Base-by-base conservation (phyloP, 179 eudicot species). In the Sideroxylon spinosum region DNA sequence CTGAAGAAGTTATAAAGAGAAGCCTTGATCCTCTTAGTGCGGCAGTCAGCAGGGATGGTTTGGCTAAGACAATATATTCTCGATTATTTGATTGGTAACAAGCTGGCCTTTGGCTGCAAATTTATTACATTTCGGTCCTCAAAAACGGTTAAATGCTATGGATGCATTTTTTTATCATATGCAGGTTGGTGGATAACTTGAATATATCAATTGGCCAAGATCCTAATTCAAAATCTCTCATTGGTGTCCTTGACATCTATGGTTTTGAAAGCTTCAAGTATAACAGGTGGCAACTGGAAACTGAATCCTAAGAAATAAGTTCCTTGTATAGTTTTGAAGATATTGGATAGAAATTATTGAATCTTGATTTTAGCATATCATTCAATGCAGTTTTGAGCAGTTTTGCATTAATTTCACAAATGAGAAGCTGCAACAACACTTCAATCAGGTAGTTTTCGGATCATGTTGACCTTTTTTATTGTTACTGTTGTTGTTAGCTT, bases 261-360 rank as follows among this genome's bases (percentile, higher is more conserved):
- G 99, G 99, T 69, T 95, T 95, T 80, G 99, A 95, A 85, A 95
- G 99, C 87, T 95, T 95, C 74, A 93, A 93, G 88, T 86, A 89
- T 79, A 95, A 95, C 87, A 95, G 99, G 99, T 93, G 63, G 66
- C 57, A 66, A 73, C 59, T 71, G 52, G n/a, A n/a, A 44, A 60
- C 73, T 62, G 37, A 60, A 44, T 53, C 61, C 10, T 16, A 32
- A n/a, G 12, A 28, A 64, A 7, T 75, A 61, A 32, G 10, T 14
- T n/a, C 23, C 19, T 5, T 62, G 68, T 67, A 49, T 23, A 57
- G 8, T 59, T 68, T 49, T 25, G 57, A 66, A 23, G 5, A 26
- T 32, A 49, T 52, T 10, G 50, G 11, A 23, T 37, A 13, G 46
- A 29, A 61, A 63, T 55, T 63, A 20, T 44, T 68, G 22, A 29